Conservation (phyloP, 331 rosid species). For the Prunus yedoensis region DNA sequence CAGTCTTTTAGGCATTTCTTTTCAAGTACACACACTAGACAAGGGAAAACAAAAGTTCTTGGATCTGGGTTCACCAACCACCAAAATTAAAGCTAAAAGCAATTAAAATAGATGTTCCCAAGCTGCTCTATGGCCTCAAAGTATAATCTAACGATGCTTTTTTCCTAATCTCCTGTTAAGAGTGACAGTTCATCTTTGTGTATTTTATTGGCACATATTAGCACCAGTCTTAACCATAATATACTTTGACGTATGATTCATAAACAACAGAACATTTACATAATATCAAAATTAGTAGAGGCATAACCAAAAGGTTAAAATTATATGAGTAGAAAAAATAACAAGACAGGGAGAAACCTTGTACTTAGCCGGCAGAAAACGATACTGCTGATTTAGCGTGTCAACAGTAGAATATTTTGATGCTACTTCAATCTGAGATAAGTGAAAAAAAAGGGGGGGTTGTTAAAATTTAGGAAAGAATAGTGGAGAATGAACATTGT, state of each 20-base stretch:
- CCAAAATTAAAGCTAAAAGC: neutral
- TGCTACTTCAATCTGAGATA: conserved; percentile 79
- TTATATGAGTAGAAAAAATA: neutral
- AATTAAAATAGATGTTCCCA: neutral
- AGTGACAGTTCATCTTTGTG: neutral
- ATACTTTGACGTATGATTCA: neutral
- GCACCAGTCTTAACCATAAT: neutral
- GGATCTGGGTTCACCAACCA: neutral
- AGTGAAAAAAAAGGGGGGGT: no score
- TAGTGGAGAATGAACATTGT: neutral
- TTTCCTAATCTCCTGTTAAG: neutral
- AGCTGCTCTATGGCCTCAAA: neutral
- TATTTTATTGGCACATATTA: neutral
- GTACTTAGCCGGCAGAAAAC: conserved; percentile 67
- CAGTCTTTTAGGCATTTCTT: neutral
- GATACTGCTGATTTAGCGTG: conserved; percentile 74
- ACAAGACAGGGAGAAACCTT: conserved; percentile 51
- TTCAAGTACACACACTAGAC: neutral
- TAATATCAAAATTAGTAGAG: neutral
- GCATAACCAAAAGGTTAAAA: neutral
- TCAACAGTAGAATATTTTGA: conserved; percentile 87
- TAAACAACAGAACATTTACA: neutral
- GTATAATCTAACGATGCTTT: neutral
- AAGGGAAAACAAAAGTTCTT: neutral
- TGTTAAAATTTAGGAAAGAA: conserved; percentile 10